Evolutionary conservation across 2,329 filamentous ascomycete genomes (phyloP), one percentile per base, ranked within the genome.

Genomic region (Alternaria metachromatica): DNA sequence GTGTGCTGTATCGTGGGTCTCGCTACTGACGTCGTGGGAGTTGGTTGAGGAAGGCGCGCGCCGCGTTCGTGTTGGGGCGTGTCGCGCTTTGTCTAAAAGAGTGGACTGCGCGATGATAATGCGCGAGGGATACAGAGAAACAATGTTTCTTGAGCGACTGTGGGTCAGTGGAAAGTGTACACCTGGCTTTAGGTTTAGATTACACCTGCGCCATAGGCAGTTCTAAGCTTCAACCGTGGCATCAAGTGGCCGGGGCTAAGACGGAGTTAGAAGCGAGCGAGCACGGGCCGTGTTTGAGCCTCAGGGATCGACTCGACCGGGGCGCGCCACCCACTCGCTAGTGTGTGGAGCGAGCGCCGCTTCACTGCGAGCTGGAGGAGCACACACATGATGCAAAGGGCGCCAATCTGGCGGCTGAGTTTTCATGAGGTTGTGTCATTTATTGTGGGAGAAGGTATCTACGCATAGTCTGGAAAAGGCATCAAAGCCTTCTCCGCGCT

Each of bases 221-320:
- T 37, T 41, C 58, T 51, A 63, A 61, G 41, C 48, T 60, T 71
- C 64, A 73, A 77, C 70, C 67, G 74, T 77, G 74, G 72, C 74
- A 73, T 77, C 73, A 75, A 75, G 73, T 67, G 51, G 28, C 28
- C 68, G 68, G 63, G 71, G 66, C 72, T 75, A 73, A 73, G 69
- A 72, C 71, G 71, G 68, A 67, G 65, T 68, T 69, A 72, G 18
- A n/a, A n/a, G 18, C 53, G 53, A 41, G 58, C 58, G 53, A 41
- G 58, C 58, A 49, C 58, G 58, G 55, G 33, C 57, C 30, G 48
- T 55, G 49, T 37, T 63, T 67, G 60, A 71, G 62, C 60, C 65
- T 66, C 67, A 58, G 37, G 37, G 58, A 55, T 69, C 65, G 30
- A 67, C 41, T 15, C 25, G 46, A 18, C 44, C 30, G 50, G 58